Conservation (phyloP, 78 protist genomes). For the Isochrysis galbana region DNA sequence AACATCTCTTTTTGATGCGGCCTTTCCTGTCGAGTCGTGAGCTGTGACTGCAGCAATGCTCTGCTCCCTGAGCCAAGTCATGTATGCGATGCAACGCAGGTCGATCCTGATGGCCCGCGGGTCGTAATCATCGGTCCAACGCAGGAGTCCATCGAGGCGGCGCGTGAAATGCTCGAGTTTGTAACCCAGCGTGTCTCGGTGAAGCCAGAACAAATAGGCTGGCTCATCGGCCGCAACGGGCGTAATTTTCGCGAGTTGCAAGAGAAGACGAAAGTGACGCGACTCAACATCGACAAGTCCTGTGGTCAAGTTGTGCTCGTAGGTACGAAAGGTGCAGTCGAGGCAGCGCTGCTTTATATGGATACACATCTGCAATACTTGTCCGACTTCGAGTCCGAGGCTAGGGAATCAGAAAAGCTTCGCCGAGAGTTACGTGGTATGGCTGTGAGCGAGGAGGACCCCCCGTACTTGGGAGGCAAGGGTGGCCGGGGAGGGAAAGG, state of each 20-base stretch:
- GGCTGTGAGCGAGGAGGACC: background rate
- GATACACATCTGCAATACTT: background rate
- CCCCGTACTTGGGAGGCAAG: no score
- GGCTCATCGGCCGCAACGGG: background rate
- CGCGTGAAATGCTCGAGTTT: constrained; percentile 12
- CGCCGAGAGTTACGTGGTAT: background rate
- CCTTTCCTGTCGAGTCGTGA: no score
- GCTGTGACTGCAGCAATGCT: no score
- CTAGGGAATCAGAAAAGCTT: background rate
- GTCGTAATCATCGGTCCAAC: background rate
- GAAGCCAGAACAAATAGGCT: background rate
- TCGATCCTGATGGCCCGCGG: background rate
- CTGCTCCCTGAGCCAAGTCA: no score
- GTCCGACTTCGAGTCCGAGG: background rate
- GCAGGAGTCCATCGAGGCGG: background rate
- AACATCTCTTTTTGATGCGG: no score
- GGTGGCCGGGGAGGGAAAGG: no score
- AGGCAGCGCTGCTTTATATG: background rate
- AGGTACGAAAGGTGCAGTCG: background rate
- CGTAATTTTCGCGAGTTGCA: background rate
- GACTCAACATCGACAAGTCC: background rate
- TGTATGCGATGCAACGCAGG: no score
- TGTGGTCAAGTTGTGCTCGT: background rate
- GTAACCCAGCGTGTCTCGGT: background rate
- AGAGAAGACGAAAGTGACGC: background rate